Evolutionary conservation across 257 asterid genomes (phyloP), one percentile per base, ranked within the genome.

Genomic region (Henckelia pumila): DNA sequence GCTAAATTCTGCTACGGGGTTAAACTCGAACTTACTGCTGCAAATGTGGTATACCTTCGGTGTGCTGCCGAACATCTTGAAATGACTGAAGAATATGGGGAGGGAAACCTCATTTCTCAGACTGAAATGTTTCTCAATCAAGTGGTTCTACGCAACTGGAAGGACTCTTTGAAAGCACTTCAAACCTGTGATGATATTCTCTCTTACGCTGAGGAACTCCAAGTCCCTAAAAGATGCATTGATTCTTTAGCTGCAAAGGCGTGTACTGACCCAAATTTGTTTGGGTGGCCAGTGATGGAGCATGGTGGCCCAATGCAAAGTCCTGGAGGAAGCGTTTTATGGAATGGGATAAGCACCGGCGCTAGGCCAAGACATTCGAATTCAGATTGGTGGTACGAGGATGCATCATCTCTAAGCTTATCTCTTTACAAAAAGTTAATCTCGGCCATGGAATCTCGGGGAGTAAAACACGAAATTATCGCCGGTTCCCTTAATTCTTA

Each of bases 261-360:
- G 0, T 82, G 86, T 61, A 77, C 92, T 0, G 97, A 88, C 76
- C 99, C 95, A 0, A 80, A 82, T 71, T 81, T 93, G 26, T 90
- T 93, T 37, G 96, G 97, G 29, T 93, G 99, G 99, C 97, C 99
- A 3, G 75, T 90, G 69, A 76, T 70, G 88, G 98, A 92, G 88
- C 91, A 80, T n/a, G 86, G 91, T 50, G 95, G 94, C 19, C 96
- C 89, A n/a, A 86, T 92, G 95, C 98, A 92, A 84, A 92, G 98
- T 59, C 98, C 98, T 0, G 97, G 98, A 25, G 97, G 98, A 14
- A 90, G 96, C 59, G 86, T 93, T 33, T 57, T 93, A 77, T 93
- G 99, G 99, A 93, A 93, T 55, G 99, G 99, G 57, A 90, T 93
- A 68, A 93, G 99, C 90, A 90, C 99, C 1, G 99, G 99, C 0